Conservation (phyloP, 768 basidiomycete genomes). For the Xanthoconium stramineum region DNA sequence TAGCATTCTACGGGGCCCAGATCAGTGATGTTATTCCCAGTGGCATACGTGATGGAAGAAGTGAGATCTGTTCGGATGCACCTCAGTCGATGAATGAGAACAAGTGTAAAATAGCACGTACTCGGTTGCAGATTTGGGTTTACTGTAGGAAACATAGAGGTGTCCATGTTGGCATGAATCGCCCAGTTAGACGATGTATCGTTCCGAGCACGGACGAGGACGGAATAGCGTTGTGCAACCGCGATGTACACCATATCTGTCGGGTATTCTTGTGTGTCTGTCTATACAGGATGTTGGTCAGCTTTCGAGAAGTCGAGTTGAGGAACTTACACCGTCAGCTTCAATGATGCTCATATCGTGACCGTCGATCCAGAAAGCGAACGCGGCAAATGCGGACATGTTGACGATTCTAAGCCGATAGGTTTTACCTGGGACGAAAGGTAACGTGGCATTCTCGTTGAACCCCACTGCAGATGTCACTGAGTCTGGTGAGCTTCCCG, state of each 20-base stretch:
- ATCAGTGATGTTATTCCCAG: conserved; percentile 49
- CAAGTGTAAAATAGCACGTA: conserved; percentile 32
- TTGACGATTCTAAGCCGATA: conserved; percentile 92
- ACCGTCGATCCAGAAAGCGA: conserved; percentile 88
- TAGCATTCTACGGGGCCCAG: conserved; percentile 55
- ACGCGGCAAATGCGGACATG: conserved; percentile 65
- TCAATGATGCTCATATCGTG: conserved; percentile 84
- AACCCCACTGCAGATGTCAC: conserved; percentile 66
- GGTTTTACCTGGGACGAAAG: conserved; percentile 81
- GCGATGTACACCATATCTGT: conserved; percentile 71
- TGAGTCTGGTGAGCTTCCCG: conserved; percentile 43
- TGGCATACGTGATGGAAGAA: conserved; percentile 73
- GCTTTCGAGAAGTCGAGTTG: background rate
- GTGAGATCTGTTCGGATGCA: conserved; percentile 60
- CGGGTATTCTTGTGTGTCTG: conserved; percentile 71
- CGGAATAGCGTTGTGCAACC: conserved; percentile 92
- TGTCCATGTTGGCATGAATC: conserved; percentile 90
- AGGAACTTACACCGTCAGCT: conserved; percentile 66
- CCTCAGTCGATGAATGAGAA: background rate
- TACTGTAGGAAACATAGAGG: conserved; percentile 81
- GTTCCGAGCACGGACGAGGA: conserved; percentile 89
- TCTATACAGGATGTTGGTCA: conserved; percentile 38
- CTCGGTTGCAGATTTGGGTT: conserved; percentile 73
- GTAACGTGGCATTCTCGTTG: conserved; percentile 82
- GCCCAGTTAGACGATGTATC: conserved; percentile 82